Base-by-base conservation (phyloP, 129 eudicot species). In the Flaveria sonorensis region DNA sequence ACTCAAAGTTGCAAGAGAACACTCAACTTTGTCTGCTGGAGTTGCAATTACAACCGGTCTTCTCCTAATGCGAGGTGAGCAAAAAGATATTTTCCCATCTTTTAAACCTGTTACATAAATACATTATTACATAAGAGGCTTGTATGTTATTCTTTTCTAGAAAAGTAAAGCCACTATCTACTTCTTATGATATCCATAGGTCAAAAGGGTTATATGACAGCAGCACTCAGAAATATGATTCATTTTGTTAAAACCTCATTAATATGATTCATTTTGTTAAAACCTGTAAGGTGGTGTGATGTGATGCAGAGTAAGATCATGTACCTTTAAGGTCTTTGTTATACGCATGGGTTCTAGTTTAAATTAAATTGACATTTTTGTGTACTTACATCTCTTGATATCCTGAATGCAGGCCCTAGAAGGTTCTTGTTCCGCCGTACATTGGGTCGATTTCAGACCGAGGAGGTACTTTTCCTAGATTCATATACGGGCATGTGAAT, bases 381-480 rank as follows among this genome's bases (percentile, higher is more conserved):
- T 70, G 20, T 48, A 48, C 11, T 48, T 36, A 48, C 69, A 47
- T 45, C 52, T 61, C 71, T 70, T 26, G 52, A 39, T 73, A 40
- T 82, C 48, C 73, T 77, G 47, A 80, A 21, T 82, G 72, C 86
- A 92, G 97, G 93, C 28, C 96, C 97, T 72, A 86, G 97, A 85
- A 92, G 96, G 79, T 89, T 92, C 77, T 80, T 92, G 77, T 85
- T 86, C 48, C 93, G 96, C 18, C 89, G 88, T 57, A 92, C 97
- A 53, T 72, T 92, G 73, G 97, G 97, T 32, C 91, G 97, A 72
- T 87, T 92, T 83, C 97, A 83, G 77, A 82, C 83, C 71, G 97
- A 92, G 83, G 97, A 89, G 97, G 97, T 92, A 85, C 48, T 60
- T 82, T 71, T 9, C 21, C 62, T 42, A 40, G 12, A 14, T 55